These are phyloP conservation scores for Lentinula lateritia DNA, from an alignment of 768 basidiomycete species.

Conservation along the genomic window DNA sequence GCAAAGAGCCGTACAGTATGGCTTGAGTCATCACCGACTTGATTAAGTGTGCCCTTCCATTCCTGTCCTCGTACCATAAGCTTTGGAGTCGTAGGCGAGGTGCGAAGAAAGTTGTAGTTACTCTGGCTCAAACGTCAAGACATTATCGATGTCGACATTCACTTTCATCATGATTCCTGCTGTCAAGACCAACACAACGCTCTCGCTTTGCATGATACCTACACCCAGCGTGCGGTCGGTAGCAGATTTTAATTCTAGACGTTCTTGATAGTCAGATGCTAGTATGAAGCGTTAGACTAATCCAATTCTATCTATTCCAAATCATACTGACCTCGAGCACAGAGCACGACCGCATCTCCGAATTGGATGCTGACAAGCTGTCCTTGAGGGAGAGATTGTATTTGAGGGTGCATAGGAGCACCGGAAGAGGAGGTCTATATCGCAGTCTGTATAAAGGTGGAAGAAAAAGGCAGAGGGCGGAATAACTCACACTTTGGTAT, in stretches of 20 bases:
- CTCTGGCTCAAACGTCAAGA: conserved; percentile 59
- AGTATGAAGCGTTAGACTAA: neutral
- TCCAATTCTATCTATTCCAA: neutral
- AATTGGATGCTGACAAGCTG: conserved; percentile 60
- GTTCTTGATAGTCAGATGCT: conserved; percentile 71
- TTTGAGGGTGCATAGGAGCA: conserved; percentile 67
- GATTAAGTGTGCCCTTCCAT: conserved; percentile 61
- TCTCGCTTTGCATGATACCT: conserved; percentile 47
- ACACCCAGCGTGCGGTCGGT: conserved; percentile 68
- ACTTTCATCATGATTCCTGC: conserved; percentile 69
- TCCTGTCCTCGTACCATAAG: conserved; percentile 14
- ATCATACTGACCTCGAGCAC: conserved; percentile 49
- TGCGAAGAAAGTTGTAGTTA: conserved; percentile 26
- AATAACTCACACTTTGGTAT: conserved; percentile 64
- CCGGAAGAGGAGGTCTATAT: conserved; percentile 58
- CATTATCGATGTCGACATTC: conserved; percentile 53
- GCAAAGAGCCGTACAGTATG: conserved; percentile 68
- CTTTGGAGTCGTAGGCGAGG: neutral
- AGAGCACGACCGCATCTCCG: conserved; percentile 71
- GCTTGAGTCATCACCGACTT: conserved; percentile 82
- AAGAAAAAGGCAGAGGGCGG: neutral
- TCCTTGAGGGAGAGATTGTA: conserved; percentile 58
- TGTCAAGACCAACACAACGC: conserved; percentile 53
- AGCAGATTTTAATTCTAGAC: conserved; percentile 64
- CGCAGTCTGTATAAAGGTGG: neutral